These are phyloP conservation scores for Gastrodia elata DNA, from an alignment of 106 monocot genomes.

Conservation along the genomic window DNA sequence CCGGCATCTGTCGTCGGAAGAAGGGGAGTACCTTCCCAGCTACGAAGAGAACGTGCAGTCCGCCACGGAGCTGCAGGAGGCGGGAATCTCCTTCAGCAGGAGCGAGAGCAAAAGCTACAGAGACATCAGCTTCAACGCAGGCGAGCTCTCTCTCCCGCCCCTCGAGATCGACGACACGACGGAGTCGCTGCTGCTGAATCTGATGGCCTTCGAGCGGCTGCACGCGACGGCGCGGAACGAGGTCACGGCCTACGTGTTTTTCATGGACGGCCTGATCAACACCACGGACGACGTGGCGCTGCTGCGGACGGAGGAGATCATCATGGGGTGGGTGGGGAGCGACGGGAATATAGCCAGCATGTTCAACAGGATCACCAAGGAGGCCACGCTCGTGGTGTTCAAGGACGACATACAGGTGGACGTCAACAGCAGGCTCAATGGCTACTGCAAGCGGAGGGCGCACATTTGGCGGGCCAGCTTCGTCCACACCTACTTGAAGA, in stretches of 20 bases:
- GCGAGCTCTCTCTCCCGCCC: background rate
- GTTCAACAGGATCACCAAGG: slow-evolving; percentile 43
- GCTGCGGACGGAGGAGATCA: slow-evolving; percentile 25
- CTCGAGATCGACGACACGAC: slow-evolving; percentile 21
- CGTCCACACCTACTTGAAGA: slow-evolving; percentile 39
- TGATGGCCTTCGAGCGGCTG: slow-evolving; percentile 52
- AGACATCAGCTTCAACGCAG: background rate
- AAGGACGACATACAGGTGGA: slow-evolving; percentile 30
- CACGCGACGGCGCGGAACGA: slow-evolving; percentile 31
- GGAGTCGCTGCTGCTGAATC: slow-evolving; percentile 33
- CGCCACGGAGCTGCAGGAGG: background rate
- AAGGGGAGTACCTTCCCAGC: background rate
- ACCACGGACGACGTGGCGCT: slow-evolving; percentile 31
- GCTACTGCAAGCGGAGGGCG: slow-evolving; percentile 35
- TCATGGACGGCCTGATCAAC: slow-evolving; percentile 59
- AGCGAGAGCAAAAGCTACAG: background rate
- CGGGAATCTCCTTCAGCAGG: background rate
- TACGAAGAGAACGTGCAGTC: slow-evolving; percentile 2
- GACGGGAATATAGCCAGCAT: slow-evolving; percentile 38
- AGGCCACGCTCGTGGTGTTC: slow-evolving; percentile 25
- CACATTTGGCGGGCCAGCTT: slow-evolving; percentile 38
- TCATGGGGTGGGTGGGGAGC: slow-evolving; percentile 33
- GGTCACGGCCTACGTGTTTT: slow-evolving; percentile 40
- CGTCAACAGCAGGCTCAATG: slow-evolving; percentile 45
- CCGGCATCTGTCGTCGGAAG: background rate